Conservation (phyloP, 179 eudicot species). For the Amaranthus tricolor region DNA sequence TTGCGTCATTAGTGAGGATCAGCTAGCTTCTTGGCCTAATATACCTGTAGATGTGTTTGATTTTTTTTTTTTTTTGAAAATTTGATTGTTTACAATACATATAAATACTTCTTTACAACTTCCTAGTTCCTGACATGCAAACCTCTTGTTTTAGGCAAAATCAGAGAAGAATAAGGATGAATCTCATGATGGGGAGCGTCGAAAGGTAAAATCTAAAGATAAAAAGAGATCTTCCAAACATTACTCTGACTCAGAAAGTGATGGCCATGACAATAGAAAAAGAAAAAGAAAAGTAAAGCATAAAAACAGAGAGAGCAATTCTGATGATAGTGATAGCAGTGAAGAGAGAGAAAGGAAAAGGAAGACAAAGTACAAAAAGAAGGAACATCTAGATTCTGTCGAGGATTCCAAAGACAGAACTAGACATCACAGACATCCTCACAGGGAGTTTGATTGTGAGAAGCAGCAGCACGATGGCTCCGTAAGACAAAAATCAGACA, state of each 20-base stretch:
- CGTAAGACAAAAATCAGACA: constrained; percentile 20
- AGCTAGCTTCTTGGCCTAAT: no score
- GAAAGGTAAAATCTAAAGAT: constrained; percentile 48
- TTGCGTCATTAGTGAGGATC: no score
- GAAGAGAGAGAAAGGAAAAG: constrained; percentile 26
- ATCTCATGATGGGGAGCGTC: constrained; percentile 38
- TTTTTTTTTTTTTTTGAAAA: background rate
- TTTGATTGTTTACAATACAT: background rate
- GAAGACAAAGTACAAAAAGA: constrained; percentile 6
- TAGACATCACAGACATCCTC: constrained; percentile 21
- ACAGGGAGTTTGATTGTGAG: constrained; percentile 25
- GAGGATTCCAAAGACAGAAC: constrained; percentile 29
- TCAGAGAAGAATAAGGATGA: constrained; percentile 50
- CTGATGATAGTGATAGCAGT: constrained; percentile 19
- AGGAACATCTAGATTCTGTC: constrained; percentile 3
- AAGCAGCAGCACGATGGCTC: constrained; percentile 26
- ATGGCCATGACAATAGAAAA: constrained; percentile 29
- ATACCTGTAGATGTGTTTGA: no score
- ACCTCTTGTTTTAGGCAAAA: constrained; percentile 49
- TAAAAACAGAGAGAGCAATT: constrained; percentile 30
- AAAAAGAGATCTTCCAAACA: constrained; percentile 45
- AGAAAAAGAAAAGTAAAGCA: constrained; percentile 29
- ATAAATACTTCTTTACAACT: background rate
- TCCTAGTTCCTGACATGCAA: background rate
- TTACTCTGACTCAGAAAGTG: constrained; percentile 38